Base-by-base conservation (phyloP, 1,284 basidiomycete species). In the Ceratobasidium papillatum region DNA sequence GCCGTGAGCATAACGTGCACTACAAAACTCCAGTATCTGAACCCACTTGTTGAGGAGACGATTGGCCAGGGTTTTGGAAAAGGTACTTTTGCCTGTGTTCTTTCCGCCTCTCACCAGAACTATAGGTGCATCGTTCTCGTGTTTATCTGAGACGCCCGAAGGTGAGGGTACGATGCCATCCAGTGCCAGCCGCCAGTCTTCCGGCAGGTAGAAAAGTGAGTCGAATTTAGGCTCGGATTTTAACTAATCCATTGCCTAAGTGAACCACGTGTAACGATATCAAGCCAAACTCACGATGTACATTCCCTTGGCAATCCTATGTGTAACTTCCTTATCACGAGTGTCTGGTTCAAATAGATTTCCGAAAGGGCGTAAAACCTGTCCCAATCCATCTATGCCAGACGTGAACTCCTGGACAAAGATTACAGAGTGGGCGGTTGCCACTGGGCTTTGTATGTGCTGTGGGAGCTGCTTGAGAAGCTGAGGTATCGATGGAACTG, bases 61-160 rank as follows among this genome's bases (percentile, higher is more conserved):
- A 79, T 98, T 97, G n/a, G 93, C 80, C 1, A 94, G 80, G 3
- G 89, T 89, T 61, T 92, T 86, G 0, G 92, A 89, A 78, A 98
- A 91, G 0, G 94, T 93, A 76, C 94, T 97, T 82, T 99, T 99
- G 0, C 97, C 96, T 9, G 89, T 87, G 69, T 94, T 91, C 81
- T 94, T 97, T 0, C 91, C 87, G 0, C 97, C 96, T 79, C 91
- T 93, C 19, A 99, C 86, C 0, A 98, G 80, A 76, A 82, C 82
- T 0, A 86, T 79, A 3, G 80, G 77, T 0, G 83, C 80, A 1
- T 77, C 76, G 3, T 76, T 58, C 1, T 78, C 76, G 1, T 68
- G 78, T 7, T 77, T 76, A 2, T 77, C 75, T 3, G 30, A 32
- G 22, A 52, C 36, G 19, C 74, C 62, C 2, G 63, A 76, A 14